Evolutionary conservation across 441 rosid species (phyloP).

Genomic region (Rhodomyrtus psidioides): DNA sequence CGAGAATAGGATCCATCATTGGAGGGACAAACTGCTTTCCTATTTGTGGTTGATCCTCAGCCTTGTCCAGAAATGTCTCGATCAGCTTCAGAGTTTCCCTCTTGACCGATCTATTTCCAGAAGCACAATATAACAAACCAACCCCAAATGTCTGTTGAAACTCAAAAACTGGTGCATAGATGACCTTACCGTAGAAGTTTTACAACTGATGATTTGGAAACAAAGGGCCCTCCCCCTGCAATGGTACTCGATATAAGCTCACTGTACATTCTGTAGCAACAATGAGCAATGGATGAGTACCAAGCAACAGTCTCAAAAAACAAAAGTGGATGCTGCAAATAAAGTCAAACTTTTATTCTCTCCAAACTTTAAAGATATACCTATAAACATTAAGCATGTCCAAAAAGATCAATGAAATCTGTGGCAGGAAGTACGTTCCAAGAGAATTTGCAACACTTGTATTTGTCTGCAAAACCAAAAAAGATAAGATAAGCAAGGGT

Average conservation of each 20-base stretch:
- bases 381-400: constrained; percentile 99
- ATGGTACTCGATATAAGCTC: constrained; percentile 96
- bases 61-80: constrained; percentile 99
- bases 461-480: constrained; percentile 65
- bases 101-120: constrained; percentile 80
- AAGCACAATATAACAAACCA: constrained; percentile 6
- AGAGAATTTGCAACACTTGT: constrained; percentile 96
- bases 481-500: background rate
- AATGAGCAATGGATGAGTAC: background rate
- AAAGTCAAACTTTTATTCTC: background rate
- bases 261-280: constrained; percentile 91
- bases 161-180: background rate
- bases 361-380: constrained; percentile 24
- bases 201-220: constrained; percentile 89
- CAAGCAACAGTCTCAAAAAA: background rate
- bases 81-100: constrained; percentile 98
- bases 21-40: constrained; percentile 99
- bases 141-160: background rate
- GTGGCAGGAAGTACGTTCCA: constrained; percentile 88
- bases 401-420: constrained; percentile 86
- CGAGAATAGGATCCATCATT: constrained; percentile 99
- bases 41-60: constrained; percentile 95
- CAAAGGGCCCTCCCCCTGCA: constrained; percentile 93
- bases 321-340: background rate
- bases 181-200: constrained; percentile 74